Evolutionary conservation across 192 early-diverging fungal species (phyloP).

Genomic region (Cladochytrium replicatum): DNA sequence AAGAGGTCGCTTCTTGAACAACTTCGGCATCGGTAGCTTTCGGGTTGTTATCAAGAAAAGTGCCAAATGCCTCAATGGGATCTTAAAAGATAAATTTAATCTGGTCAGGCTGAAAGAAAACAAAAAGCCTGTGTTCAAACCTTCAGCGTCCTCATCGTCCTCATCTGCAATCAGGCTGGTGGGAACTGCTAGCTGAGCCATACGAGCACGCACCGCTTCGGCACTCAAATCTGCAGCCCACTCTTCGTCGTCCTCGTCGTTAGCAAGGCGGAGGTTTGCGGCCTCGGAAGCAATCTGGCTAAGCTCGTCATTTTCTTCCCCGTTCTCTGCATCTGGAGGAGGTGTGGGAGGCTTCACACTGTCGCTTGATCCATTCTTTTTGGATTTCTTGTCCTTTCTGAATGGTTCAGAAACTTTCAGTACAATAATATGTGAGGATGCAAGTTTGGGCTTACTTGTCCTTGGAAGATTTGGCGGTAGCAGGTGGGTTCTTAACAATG

Average conservation of each 20-base stretch:
- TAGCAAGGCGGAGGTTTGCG: slow-evolving; percentile 40
- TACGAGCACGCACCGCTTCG: slow-evolving; percentile 65
- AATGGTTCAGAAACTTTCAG: slow-evolving; percentile 20
- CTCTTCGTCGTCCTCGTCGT: slow-evolving; percentile 65
- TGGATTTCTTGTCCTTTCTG: slow-evolving; percentile 37
- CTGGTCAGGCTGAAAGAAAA: slow-evolving; percentile 3
- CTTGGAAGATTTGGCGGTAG: no score
- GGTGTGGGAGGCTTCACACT: slow-evolving; percentile 16
- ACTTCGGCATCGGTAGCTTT: slow-evolving; percentile 46
- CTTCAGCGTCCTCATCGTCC: slow-evolving; percentile 48
- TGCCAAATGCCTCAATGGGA: slow-evolving; percentile 70
- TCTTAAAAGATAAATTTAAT: slow-evolving; percentile 14
- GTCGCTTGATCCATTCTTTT: not conserved
- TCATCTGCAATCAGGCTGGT: slow-evolving; percentile 38
- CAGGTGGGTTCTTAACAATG: slow-evolving; percentile 90
- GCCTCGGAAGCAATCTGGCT: slow-evolving; percentile 62
- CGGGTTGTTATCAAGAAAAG: slow-evolving; percentile 53
- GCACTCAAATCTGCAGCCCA: slow-evolving; percentile 64
- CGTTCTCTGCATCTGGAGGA: slow-evolving; percentile 29
- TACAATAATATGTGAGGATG: no score
- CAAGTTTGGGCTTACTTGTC: no score
- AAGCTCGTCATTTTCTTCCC: slow-evolving; percentile 59
- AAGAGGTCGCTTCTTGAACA: slow-evolving; percentile 63
- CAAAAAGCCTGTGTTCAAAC: slow-evolving; percentile 3
- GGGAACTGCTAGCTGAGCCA: slow-evolving; percentile 52